These are phyloP conservation scores for Camellia oleifera DNA, from an alignment of 179 eudicot genomes.

Conservation along the genomic window DNA sequence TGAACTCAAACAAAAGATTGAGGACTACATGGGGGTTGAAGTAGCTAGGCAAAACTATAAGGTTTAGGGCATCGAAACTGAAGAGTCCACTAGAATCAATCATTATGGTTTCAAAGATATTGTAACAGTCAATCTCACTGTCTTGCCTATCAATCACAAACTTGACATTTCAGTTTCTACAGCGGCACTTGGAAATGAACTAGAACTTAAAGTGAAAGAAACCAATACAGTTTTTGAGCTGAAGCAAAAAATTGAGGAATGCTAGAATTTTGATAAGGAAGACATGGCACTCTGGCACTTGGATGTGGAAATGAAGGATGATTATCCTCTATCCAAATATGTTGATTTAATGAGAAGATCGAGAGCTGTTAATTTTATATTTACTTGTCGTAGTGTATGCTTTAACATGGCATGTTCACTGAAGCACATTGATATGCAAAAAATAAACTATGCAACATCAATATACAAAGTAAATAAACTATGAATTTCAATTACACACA, in stretches of 20 bases:
- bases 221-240: slow-evolving; percentile 5
- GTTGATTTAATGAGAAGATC: too few species aligned
- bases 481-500: too few species aligned
- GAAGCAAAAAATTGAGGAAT: not conserved
- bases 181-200: not conserved
- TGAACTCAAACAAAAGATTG: slow-evolving; percentile 6
- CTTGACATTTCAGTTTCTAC: slow-evolving; percentile 10
- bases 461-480: too few species aligned
- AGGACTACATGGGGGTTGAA: not conserved
- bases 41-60: slow-evolving; percentile 9
- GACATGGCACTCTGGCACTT: slow-evolving; percentile 13
- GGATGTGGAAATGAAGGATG: slow-evolving; percentile 9
- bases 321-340: slow-evolving; percentile 5
- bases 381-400: too few species aligned
- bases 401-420: too few species aligned
- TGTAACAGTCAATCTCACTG: not conserved
- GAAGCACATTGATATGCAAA: too few species aligned
- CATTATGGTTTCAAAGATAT: slow-evolving; percentile 8
- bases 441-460: too few species aligned
- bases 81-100: not conserved
- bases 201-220: slow-evolving; percentile 12
- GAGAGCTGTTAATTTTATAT: too few species aligned
- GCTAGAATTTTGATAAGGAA: not conserved
- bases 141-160: slow-evolving; percentile 3
- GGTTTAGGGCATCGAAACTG: slow-evolving; percentile 8